These are phyloP conservation scores for Auricularia cornea DNA, from an alignment of 768 basidiomycete genomes.

Conservation along the genomic window DNA sequence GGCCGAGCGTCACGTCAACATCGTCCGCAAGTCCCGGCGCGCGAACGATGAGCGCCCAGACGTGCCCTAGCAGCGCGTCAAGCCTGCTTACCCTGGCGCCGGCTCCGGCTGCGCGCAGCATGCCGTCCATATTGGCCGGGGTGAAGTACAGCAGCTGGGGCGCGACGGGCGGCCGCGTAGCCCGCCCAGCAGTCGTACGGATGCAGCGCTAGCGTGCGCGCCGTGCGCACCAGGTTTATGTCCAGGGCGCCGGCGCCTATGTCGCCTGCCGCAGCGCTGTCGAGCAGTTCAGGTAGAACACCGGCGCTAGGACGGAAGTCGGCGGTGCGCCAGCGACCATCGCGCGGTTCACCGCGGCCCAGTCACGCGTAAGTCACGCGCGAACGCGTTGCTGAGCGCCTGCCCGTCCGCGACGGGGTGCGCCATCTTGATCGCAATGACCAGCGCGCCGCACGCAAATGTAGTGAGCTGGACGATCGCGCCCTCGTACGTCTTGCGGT, in stretches of 20 bases:
- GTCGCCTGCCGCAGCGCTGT: conserved; percentile 21
- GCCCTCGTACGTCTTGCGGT: conserved; percentile 15
- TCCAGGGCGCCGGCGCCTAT: too few relatives aligned
- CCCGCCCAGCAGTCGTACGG: conserved; percentile 24
- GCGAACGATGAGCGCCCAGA: conserved; percentile 28
- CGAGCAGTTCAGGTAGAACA: conserved; percentile 25
- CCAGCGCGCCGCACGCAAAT: conserved; percentile 19
- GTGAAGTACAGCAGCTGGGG: not conserved
- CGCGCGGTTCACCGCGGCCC: conserved; percentile 24
- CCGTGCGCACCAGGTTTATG: conserved; percentile 2
- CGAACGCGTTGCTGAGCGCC: conserved; percentile 23
- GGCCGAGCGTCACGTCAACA: conserved; percentile 21
- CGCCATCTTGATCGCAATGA: conserved; percentile 24
- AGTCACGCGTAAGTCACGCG: conserved; percentile 27
- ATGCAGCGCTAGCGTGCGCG: conserved; percentile 16
- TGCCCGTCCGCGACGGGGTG: conserved; percentile 32
- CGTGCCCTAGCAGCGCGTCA: conserved; percentile 22
- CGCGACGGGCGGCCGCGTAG: conserved; percentile 5
- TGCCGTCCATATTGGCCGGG: not conserved
- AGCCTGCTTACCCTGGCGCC: not conserved
- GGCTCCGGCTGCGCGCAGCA: not conserved
- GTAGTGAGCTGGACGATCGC: conserved; percentile 28
- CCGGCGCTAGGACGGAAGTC: conserved; percentile 15
- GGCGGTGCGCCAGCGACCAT: not conserved
- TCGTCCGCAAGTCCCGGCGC: conserved; percentile 18